Evolutionary conservation across 2,329 filamentous ascomycete species (phyloP).

Genomic region (Cordyceps cicadae): DNA sequence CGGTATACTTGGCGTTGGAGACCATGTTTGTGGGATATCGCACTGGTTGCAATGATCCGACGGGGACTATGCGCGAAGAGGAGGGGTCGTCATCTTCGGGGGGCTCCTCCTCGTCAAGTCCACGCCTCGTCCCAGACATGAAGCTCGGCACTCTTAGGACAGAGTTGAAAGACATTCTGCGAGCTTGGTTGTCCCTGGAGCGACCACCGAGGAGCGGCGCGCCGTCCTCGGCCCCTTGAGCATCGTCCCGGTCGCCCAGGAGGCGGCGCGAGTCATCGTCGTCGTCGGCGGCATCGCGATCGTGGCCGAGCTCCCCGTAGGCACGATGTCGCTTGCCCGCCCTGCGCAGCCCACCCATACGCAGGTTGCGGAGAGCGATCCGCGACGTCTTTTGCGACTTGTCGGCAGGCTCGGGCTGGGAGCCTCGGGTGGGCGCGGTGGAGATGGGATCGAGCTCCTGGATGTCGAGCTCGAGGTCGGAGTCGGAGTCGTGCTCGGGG

Average conservation of each 20-base stretch:
- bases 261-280: slow-evolving; percentile 65
- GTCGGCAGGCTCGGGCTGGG: slow-evolving; percentile 21
- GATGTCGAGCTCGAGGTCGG: slow-evolving; percentile 63
- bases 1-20: slow-evolving; percentile 96
- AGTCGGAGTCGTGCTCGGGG: slow-evolving; percentile 62
- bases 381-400: slow-evolving; percentile 40
- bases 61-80: slow-evolving; percentile 64
- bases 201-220: slow-evolving; percentile 57
- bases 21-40: slow-evolving; percentile 85
- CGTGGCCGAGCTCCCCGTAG: slow-evolving; percentile 53
- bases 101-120: slow-evolving; percentile 34
- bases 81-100: slow-evolving; percentile 54
- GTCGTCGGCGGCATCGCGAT: slow-evolving; percentile 51
- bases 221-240: slow-evolving; percentile 57
- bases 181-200: slow-evolving; percentile 14
- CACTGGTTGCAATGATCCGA: slow-evolving; percentile 64
- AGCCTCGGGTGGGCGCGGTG: slow-evolving; percentile 26
- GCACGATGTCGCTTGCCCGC: slow-evolving; percentile 44
- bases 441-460: slow-evolving; percentile 66
- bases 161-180: slow-evolving; percentile 20
- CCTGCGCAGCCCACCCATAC: slow-evolving; percentile 56
- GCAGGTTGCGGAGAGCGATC: slow-evolving; percentile 65
- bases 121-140: slow-evolving; percentile 26
- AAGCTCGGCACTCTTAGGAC: slow-evolving; percentile 16
- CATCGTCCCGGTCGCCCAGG: slow-evolving; percentile 53